Evolutionary conservation across 805 yeast species (phyloP).

Genomic region (Priceomyces haplophilus): DNA sequence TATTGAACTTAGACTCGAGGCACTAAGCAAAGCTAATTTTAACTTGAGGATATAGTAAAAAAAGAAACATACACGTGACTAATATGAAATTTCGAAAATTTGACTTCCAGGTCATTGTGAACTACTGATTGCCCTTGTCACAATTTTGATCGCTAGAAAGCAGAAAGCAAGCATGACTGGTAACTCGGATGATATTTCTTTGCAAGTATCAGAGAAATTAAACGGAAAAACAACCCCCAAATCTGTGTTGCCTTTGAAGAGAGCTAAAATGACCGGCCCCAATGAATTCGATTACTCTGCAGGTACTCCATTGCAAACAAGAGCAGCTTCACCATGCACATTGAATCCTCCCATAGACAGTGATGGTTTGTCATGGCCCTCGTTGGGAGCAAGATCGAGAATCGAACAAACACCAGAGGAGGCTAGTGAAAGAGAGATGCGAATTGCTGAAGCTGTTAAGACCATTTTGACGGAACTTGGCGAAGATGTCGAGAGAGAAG

Average conservation of each 20-base stretch:
- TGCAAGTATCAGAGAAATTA: constrained; percentile 6
- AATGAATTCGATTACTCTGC: constrained; percentile 13
- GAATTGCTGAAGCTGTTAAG: constrained; percentile 84
- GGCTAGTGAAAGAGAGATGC: constrained; percentile 58
- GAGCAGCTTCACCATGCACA: constrained; percentile 82
- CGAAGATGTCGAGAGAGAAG: constrained; percentile 86
- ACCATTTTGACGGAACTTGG: constrained; percentile 80
- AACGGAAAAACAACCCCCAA: constrained; percentile 19
- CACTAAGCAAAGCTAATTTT: too few species aligned
- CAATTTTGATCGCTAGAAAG: too few species aligned
- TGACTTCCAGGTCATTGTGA: too few species aligned
- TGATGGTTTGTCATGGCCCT: constrained; percentile 94
- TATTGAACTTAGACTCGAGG: too few species aligned
- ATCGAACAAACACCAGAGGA: constrained; percentile 68
- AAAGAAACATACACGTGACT: too few species aligned
- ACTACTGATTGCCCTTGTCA: too few species aligned
- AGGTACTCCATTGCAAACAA: constrained; percentile 62
- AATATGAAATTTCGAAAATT: too few species aligned
- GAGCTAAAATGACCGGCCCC: constrained; percentile 16
- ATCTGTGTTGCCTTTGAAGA: constrained; percentile 21
- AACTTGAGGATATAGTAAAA: too few species aligned
- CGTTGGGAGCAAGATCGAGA: constrained; percentile 75
- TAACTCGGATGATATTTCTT: neutral
- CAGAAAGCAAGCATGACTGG: neutral
- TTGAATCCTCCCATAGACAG: constrained; percentile 81